A percentile compares a stretch with the other conserved stretches of the same genome.
Evolutionary conservation across 139 green algal genomes (phyloP).

Genomic region (Picochlorum sp.): DNA sequence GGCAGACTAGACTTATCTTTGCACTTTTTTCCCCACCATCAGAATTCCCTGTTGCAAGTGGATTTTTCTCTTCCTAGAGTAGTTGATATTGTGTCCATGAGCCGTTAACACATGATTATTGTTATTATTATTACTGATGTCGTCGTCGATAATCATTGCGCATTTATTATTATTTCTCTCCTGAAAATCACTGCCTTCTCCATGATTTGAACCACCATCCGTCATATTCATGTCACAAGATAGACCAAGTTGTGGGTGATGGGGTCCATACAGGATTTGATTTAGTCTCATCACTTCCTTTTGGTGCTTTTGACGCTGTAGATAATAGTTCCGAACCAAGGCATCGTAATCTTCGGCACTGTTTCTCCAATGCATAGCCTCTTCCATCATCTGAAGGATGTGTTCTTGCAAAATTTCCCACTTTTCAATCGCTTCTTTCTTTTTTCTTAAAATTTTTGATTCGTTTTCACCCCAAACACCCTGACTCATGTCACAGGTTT

Average conservation of each 20-base stretch:
- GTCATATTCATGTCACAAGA: background rate
- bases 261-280: background rate
- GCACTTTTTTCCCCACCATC: too few species aligned
- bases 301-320: background rate
- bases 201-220: background rate
- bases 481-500: too few species aligned
- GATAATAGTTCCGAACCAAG: background rate
- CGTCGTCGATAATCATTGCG: too few species aligned
- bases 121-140: too few species aligned
- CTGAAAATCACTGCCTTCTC: too few species aligned
- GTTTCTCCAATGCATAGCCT: background rate
- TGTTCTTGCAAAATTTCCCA: background rate
- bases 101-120: too few species aligned
- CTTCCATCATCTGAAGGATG: background rate
- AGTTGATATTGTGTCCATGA: too few species aligned
- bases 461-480: background rate
- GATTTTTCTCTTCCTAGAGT: too few species aligned
- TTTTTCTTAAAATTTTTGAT: background rate
- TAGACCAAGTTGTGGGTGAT: too few species aligned
- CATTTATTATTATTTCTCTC: too few species aligned
- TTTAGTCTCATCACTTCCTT: background rate
- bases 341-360: background rate
- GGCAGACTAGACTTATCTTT: too few species aligned
- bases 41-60: too few species aligned
- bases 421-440: background rate